These are phyloP conservation scores for Saturnispora bothae DNA, from an alignment of 805 yeast species.

Conservation along the genomic window DNA sequence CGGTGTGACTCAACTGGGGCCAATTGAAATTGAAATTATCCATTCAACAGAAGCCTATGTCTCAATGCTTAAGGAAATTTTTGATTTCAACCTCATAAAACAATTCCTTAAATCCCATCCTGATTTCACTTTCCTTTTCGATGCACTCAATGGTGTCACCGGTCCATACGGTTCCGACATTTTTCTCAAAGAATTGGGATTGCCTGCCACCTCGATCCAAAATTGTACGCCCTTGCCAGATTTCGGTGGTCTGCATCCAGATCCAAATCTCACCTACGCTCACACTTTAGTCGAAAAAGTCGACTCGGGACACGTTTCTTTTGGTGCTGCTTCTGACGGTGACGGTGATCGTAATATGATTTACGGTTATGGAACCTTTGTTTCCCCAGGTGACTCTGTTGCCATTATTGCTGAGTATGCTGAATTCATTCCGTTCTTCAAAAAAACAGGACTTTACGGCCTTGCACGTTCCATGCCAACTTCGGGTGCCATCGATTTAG, in stretches of 20 bases:
- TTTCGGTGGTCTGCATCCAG: constrained; percentile 97
- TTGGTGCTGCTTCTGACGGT: constrained; percentile 99
- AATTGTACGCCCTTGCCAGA: constrained; percentile 75
- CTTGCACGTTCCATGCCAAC: constrained; percentile 98
- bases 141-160: constrained; percentile 89
- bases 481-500: constrained; percentile 85
- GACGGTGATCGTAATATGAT: constrained; percentile 99
- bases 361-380: constrained; percentile 89
- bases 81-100: constrained; percentile 77
- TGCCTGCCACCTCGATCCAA: constrained; percentile 62
- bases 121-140: constrained; percentile 70
- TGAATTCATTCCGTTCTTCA: constrained; percentile 80
- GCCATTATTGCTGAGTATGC: constrained; percentile 96
- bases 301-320: constrained; percentile 71
- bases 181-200: constrained; percentile 75
- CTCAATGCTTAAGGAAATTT: constrained; percentile 67
- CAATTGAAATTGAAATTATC: constrained; percentile 66
- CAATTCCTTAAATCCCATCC: constrained; percentile 47
- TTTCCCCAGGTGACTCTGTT: constrained; percentile 96
- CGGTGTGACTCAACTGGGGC: constrained; percentile 45
- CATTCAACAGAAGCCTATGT: constrained; percentile 77
- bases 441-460: constrained; percentile 76
- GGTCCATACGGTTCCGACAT: constrained; percentile 90
- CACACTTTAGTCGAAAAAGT: constrained; percentile 75
- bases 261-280: constrained; percentile 94